Percentiles rank a stretch among this genome's conserved stretches.
These are phyloP conservation scores for Colletotrichum graminicola DNA, from an alignment of 2,329 filamentous ascomycete genomes.

Conservation along the genomic window DNA sequence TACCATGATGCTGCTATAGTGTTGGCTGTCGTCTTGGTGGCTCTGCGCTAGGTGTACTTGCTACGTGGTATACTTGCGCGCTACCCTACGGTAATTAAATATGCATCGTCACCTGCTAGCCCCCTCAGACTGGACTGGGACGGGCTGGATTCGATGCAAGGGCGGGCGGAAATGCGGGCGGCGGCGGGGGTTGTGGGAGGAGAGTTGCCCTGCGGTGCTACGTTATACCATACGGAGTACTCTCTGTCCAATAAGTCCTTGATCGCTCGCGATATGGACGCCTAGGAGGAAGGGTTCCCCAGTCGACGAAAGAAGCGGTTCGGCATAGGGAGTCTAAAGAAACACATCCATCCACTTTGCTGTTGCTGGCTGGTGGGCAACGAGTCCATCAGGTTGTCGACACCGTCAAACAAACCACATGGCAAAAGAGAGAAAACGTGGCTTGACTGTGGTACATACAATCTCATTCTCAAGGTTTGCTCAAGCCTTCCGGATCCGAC, in stretches of 20 bases:
- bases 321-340: not conserved
- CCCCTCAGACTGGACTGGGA: conserved; percentile 1
- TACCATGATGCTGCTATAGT: not conserved
- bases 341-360: not conserved
- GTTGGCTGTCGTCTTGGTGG: not conserved
- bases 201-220: conserved; percentile 30
- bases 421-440: not conserved
- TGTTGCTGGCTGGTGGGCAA: not conserved
- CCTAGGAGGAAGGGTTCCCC: conserved; percentile 12
- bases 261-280: not conserved
- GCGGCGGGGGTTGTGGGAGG: conserved; percentile 16
- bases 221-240: conserved; percentile 16
- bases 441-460: not conserved
- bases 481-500: conserved; percentile 9
- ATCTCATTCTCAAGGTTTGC: not conserved
- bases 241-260: not conserved
- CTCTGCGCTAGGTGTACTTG: conserved; percentile 8
- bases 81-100: conserved; percentile 17
- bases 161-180: conserved; percentile 32
- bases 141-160: conserved; percentile 29
- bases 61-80: conserved; percentile 10
- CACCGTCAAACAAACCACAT: not conserved
- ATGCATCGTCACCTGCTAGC: conserved; percentile 22
- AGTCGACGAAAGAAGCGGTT: conserved; percentile 11
- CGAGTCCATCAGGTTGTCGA: not conserved